These are phyloP conservation scores for Fonsecaea pugnacius DNA, from an alignment of 2,329 filamentous ascomycete genomes.

Conservation along the genomic window DNA sequence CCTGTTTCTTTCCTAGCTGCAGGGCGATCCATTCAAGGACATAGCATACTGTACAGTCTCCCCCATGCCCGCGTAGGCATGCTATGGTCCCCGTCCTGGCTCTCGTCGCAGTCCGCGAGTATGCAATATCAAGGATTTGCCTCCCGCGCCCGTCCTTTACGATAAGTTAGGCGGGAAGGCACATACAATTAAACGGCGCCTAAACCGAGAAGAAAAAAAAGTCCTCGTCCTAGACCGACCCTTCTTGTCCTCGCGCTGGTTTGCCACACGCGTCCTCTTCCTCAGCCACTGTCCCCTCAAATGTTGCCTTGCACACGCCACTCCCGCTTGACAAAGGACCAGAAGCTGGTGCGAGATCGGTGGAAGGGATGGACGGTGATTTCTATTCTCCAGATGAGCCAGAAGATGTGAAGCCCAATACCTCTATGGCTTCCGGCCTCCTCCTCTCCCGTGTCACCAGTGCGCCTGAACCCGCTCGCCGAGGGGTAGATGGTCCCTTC, in stretches of 20 bases:
- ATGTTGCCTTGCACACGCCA: slow-evolving; percentile 29
- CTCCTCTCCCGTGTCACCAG: slow-evolving; percentile 31
- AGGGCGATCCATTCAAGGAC: slow-evolving; percentile 4
- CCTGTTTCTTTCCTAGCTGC: slow-evolving; percentile 21
- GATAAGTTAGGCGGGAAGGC: slow-evolving; percentile 14
- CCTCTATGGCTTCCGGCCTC: slow-evolving; percentile 20
- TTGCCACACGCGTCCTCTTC: slow-evolving; percentile 19
- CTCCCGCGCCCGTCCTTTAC: slow-evolving; percentile 13
- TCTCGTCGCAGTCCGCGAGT: slow-evolving; percentile 23
- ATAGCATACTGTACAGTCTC: slow-evolving; percentile 17
- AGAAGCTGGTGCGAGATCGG: slow-evolving; percentile 25
- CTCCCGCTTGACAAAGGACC: slow-evolving; percentile 22
- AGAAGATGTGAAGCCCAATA: slow-evolving; percentile 25
- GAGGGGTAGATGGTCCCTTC: slow-evolving; percentile 10
- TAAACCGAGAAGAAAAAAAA: neutral
- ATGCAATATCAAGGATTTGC: slow-evolving; percentile 28
- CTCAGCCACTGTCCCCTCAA: slow-evolving; percentile 19
- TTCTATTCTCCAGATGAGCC: slow-evolving; percentile 15
- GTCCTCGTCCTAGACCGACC: slow-evolving; percentile 20
- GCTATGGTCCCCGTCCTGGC: slow-evolving; percentile 24
- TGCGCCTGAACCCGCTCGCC: slow-evolving; percentile 27
- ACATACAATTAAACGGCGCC: slow-evolving; percentile 10
- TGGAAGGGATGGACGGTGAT: slow-evolving; percentile 29
- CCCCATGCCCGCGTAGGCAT: slow-evolving; percentile 30
- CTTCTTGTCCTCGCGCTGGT: slow-evolving; percentile 10